Conservation (phyloP, 2,329 filamentous ascomycete species). For the Nannizziopsis arthrosporioides region DNA sequence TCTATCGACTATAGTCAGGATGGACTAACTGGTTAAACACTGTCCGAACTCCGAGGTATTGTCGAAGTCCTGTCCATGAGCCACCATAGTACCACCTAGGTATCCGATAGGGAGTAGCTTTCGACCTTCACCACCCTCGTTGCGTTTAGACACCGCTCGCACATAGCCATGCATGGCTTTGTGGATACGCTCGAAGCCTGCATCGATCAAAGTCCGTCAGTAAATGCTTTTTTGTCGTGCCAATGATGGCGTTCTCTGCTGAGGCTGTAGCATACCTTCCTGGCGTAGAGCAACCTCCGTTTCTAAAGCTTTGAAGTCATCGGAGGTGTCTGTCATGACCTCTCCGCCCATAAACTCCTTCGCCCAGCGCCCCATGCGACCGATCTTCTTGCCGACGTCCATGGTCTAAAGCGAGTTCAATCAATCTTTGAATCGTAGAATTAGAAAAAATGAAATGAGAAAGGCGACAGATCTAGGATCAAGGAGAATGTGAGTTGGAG, state of each 20-base stretch:
- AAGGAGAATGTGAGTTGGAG: background rate
- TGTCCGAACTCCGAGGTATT: conserved; percentile 81
- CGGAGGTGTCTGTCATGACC: conserved; percentile 71
- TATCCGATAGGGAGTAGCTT: conserved; percentile 70
- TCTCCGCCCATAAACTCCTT: conserved; percentile 92
- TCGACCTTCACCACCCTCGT: conserved; percentile 77
- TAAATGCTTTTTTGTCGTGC: background rate
- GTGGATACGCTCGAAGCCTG: conserved; percentile 84
- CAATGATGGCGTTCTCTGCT: conserved; percentile 1
- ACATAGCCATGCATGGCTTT: conserved; percentile 74
- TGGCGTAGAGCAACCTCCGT: conserved; percentile 80
- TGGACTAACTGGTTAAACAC: conserved; percentile 56
- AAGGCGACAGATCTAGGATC: background rate
- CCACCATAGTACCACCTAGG: conserved; percentile 73
- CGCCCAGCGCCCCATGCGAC: conserved; percentile 95
- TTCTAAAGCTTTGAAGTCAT: conserved; percentile 85
- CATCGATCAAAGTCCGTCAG: conserved; percentile 14
- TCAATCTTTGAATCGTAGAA: background rate
- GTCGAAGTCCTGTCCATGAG: conserved; percentile 87
- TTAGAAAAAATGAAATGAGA: background rate
- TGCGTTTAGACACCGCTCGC: conserved; percentile 75
- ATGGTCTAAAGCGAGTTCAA: conserved; percentile 25
- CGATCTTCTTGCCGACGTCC: conserved; percentile 76
- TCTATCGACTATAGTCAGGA: background rate
- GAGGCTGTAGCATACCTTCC: conserved; percentile 52